Evolutionary conservation across 108 stramenopile genomes (phyloP), one percentile per base, ranked within the genome.

Genomic region (Cyclostephanos invisitatus): DNA sequence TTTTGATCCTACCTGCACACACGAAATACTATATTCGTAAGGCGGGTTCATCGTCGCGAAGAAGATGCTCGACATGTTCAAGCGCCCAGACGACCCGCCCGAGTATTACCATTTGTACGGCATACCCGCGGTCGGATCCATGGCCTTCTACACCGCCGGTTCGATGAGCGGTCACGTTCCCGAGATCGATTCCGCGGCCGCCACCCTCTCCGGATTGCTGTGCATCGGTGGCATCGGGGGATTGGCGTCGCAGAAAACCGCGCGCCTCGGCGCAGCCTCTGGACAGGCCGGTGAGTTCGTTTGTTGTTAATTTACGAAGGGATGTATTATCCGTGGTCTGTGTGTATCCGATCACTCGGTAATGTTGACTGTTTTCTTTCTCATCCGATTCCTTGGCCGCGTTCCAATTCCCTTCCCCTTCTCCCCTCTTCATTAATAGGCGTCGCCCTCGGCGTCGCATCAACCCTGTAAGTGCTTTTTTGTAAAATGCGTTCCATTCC

Each of bases 21-120:
- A n/a, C n/a, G n/a, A n/a, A n/a, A n/a, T n/a, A n/a, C n/a, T n/a
- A n/a, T n/a, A n/a, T n/a, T n/a, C n/a, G n/a, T n/a, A n/a, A 83
- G 83, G 91, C 72, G 97, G 97, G 35, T 97, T 96, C 83, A 90
- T 97, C 77, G 96, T 98, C 36, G 97, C 98, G 5, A 94, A 91
- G 51, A 98, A 98, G 78, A 99, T 99, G 99, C 85, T 99, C 60
- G 99, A 99, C 72, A 98, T 99, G 98, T 99, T 99, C 91, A 95
- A 96, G 70, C 90, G 99, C 3, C 93, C 95, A 3, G 95, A 93
- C 40, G 99, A 99, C 78, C 98, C 99, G 55, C 97, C 97, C 8
- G 98, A 99, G 79, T 96, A 91, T 85, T 96, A 97, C 79, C 91
- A 98, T 64, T 83, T 96, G 68, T 99, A 98, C 80, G 95, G 93